These are phyloP conservation scores for Serendipita sp. DNA, from an alignment of 768 basidiomycete species.

Conservation along the genomic window DNA sequence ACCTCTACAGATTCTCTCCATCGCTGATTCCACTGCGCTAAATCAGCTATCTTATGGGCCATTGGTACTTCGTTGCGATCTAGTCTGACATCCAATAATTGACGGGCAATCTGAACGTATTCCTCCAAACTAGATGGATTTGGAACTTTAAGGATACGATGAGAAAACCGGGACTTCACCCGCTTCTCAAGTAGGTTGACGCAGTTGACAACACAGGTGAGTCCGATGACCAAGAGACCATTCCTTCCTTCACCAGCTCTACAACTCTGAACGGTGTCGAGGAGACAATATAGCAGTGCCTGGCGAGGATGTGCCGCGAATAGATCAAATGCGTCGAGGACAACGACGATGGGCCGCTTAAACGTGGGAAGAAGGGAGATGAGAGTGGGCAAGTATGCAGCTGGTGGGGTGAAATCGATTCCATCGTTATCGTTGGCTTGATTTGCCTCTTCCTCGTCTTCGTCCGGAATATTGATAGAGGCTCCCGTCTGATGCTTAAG, in stretches of 20 bases:
- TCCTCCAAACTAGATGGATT: constrained; percentile 33
- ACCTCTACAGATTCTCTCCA: constrained; percentile 45
- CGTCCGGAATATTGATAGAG: constrained; percentile 24
- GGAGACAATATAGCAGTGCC: constrained; percentile 80
- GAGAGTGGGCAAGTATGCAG: constrained; percentile 55
- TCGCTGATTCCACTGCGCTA: constrained; percentile 38
- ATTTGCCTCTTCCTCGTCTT: constrained; percentile 16
- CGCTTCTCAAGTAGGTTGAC: constrained; percentile 84
- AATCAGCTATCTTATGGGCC: constrained; percentile 7
- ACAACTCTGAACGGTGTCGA: constrained; percentile 86
- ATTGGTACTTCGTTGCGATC: constrained; percentile 12
- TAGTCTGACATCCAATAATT: constrained; percentile 23
- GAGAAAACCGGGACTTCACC: constrained; percentile 94
- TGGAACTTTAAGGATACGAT: constrained; percentile 65
- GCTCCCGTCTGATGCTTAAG: constrained; percentile 59
- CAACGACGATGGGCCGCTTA: constrained; percentile 57
- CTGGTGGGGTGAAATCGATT: constrained; percentile 31
- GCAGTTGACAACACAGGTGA: constrained; percentile 76
- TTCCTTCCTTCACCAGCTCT: constrained; percentile 38
- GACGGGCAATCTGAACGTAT: constrained; percentile 36
- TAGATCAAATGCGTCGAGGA: constrained; percentile 86
- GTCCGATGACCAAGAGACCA: constrained; percentile 72
- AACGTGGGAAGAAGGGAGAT: constrained; percentile 67
- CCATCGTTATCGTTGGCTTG: constrained; percentile 20
- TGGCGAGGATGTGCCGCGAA: constrained; percentile 88